These are phyloP conservation scores for Aspergillus piperis DNA, from an alignment of 2,329 filamentous ascomycete genomes.

Conservation along the genomic window DNA sequence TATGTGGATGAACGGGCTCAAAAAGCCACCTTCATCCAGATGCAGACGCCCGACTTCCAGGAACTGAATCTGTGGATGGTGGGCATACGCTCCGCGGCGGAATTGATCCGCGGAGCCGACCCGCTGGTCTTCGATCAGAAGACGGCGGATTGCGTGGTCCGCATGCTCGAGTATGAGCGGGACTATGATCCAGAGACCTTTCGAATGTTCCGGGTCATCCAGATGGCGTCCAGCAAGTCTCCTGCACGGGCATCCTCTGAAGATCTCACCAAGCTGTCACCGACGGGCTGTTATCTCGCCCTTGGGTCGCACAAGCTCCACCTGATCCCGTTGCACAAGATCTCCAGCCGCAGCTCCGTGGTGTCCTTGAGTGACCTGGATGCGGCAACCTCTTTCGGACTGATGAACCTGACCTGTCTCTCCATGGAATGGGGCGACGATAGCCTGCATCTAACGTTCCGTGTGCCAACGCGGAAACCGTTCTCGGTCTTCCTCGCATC, in stretches of 20 bases:
- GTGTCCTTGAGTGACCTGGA: constrained; percentile 56
- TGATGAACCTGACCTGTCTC: constrained; percentile 63
- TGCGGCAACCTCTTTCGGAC: constrained; percentile 59
- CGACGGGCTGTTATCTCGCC: constrained; percentile 67
- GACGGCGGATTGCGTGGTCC: constrained; percentile 63
- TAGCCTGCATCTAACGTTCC: constrained; percentile 66
- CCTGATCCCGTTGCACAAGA: constrained; percentile 65
- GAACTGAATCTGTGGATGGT: constrained; percentile 68
- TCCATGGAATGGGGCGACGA: constrained; percentile 65
- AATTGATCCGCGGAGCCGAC: constrained; percentile 56
- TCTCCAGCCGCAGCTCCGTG: constrained; percentile 55
- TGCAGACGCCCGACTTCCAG: constrained; percentile 64
- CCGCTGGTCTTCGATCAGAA: constrained; percentile 57
- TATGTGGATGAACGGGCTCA: constrained; percentile 66
- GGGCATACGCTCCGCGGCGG: constrained; percentile 61
- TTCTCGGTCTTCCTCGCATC: constrained; percentile 64
- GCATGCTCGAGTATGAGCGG: constrained; percentile 63
- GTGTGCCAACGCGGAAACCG: constrained; percentile 57
- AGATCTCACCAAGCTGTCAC: constrained; percentile 65
- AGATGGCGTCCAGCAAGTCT: constrained; percentile 60
- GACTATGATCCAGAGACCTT: constrained; percentile 70
- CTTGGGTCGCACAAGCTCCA: constrained; percentile 71
- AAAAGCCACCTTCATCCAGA: constrained; percentile 62
- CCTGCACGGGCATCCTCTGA: constrained; percentile 62
- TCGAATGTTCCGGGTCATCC: constrained; percentile 68